Percentiles rank a stretch among this genome's conserved stretches.
Evolutionary conservation across 495 filamentous ascomycete genomes (phyloP).

Genomic region (Daldinia bambusicola): DNA sequence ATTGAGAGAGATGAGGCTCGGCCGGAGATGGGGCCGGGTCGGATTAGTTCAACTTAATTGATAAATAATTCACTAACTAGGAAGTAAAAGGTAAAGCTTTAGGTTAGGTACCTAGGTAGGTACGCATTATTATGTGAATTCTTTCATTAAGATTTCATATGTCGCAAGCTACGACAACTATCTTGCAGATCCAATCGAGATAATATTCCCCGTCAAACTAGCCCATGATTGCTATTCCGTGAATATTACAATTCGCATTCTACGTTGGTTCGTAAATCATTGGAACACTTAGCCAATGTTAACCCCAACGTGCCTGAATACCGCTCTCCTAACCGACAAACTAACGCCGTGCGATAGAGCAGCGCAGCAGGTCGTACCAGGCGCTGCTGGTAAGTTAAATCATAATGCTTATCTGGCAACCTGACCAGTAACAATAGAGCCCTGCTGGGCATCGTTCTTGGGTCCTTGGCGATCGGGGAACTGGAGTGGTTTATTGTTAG

Average conservation of each 20-base stretch:
- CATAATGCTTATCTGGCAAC: constrained; percentile 37
- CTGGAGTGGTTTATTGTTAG: constrained; percentile 37
- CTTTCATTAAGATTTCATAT: constrained; percentile 28
- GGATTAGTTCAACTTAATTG: constrained; percentile 1
- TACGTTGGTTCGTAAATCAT: constrained; percentile 19
- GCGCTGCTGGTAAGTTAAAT: constrained; percentile 15
- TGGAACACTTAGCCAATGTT: constrained; percentile 3
- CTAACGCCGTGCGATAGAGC: constrained; percentile 5
- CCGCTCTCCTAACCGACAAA: background rate
- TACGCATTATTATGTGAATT: background rate
- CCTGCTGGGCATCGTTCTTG: constrained; percentile 55
- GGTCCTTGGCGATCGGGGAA: constrained; percentile 55
- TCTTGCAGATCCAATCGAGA: constrained; percentile 31
- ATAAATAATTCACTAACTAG: too few relatives aligned
- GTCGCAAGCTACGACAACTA: constrained; percentile 36
- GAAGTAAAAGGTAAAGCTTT: too few relatives aligned
- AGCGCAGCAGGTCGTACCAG: constrained; percentile 10
- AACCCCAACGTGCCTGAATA: background rate
- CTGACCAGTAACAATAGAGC: constrained; percentile 45
- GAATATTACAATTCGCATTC: constrained; percentile 20
- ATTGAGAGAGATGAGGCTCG: constrained; percentile 32
- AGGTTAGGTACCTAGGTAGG: too few relatives aligned
- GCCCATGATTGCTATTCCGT: constrained; percentile 13
- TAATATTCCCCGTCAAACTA: constrained; percentile 24
- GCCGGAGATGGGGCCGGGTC: background rate